A percentile compares a stretch with the other conserved stretches of the same genome.
These are phyloP conservation scores for Colletotrichum euphorbiae DNA, from an alignment of 2,329 filamentous ascomycete genomes.

Conservation along the genomic window DNA sequence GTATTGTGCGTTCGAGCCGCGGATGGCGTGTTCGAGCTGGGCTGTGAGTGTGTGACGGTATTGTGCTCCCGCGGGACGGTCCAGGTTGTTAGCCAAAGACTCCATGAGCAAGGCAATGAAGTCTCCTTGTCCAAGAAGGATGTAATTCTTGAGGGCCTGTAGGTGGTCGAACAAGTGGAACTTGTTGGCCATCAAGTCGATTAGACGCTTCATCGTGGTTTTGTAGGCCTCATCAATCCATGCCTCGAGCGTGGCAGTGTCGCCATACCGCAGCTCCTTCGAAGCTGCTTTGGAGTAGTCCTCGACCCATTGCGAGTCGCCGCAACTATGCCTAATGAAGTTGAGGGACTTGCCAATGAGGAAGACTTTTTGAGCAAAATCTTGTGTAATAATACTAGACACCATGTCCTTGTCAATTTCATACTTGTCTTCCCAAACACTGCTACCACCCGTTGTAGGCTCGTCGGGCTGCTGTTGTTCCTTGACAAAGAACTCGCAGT, in stretches of 20 bases:
- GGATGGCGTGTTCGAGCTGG: slow-evolving; percentile 97
- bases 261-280: slow-evolving; percentile 91
- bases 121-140: slow-evolving; percentile 93
- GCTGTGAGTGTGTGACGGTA: slow-evolving; percentile 97
- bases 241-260: slow-evolving; percentile 88
- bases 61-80: slow-evolving; percentile 94
- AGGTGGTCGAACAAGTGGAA: slow-evolving; percentile 96
- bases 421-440: slow-evolving; percentile 99
- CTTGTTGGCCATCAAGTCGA: slow-evolving; percentile 92
- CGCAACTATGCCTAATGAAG: slow-evolving; percentile 96
- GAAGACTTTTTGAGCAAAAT: slow-evolving; percentile 97
- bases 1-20: slow-evolving; percentile 96
- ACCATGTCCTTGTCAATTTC: slow-evolving; percentile 87
- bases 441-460: slow-evolving; percentile 64
- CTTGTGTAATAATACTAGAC: slow-evolving; percentile 90
- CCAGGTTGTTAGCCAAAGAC: slow-evolving; percentile 89
- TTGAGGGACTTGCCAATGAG: slow-evolving; percentile 98
- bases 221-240: slow-evolving; percentile 99
- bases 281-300: slow-evolving; percentile 93
- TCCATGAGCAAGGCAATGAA: slow-evolving; percentile 99
- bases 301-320: slow-evolving; percentile 94
- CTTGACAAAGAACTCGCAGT: slow-evolving; percentile 92
- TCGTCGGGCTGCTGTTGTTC: slow-evolving; percentile 74
- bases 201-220: slow-evolving; percentile 95
- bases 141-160: slow-evolving; percentile 91